A percentile compares a stretch with the other conserved stretches of the same genome.
Conservation (phyloP, 2,329 filamentous ascomycete species). For the Furcasterigmium sp. region DNA sequence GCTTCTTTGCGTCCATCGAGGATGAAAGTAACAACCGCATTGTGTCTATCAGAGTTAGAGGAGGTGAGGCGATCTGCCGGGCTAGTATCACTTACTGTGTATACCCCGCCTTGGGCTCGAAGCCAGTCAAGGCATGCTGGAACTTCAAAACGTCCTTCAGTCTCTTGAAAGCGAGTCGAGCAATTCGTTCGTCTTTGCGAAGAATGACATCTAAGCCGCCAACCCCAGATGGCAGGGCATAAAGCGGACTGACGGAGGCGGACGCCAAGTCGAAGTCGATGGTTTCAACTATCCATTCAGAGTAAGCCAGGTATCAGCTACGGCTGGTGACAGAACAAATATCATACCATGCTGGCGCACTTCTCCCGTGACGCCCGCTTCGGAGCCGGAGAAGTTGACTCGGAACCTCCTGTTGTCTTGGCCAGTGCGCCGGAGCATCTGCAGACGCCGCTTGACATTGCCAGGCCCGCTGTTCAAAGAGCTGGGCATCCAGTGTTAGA, state of each 20-base stretch:
- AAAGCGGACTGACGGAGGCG: constrained; percentile 19
- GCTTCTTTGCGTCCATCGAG: constrained; percentile 13
- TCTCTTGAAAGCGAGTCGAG: constrained; percentile 19
- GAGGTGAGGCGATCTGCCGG: no score
- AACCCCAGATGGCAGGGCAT: constrained; percentile 14
- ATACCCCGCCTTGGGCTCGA: constrained; percentile 21
- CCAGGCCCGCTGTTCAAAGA: constrained; percentile 5
- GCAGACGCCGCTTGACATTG: constrained; percentile 10
- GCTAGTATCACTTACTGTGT: constrained; percentile 18
- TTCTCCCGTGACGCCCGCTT: constrained; percentile 3
- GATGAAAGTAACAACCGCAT: constrained; percentile 22
- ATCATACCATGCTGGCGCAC: constrained; percentile 9
- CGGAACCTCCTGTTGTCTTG: constrained; percentile 18
- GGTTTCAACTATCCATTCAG: constrained; percentile 12
- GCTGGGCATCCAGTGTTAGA: constrained; percentile 2
- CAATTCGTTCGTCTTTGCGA: constrained; percentile 22
- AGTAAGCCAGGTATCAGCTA: constrained; percentile 4
- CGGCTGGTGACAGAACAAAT: no score
- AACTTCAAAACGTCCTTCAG: constrained; percentile 22
- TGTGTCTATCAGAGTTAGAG: constrained; percentile 4
- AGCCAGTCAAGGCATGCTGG: constrained; percentile 26
- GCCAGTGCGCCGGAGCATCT: constrained; percentile 17
- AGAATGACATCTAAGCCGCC: constrained; percentile 21
- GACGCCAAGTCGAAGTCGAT: constrained; percentile 25
- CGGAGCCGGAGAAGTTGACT: constrained; percentile 12